phyloP scores from a whole-genome alignment of 805 yeast genomes.

The Suhomyces faveliae region DNA sequence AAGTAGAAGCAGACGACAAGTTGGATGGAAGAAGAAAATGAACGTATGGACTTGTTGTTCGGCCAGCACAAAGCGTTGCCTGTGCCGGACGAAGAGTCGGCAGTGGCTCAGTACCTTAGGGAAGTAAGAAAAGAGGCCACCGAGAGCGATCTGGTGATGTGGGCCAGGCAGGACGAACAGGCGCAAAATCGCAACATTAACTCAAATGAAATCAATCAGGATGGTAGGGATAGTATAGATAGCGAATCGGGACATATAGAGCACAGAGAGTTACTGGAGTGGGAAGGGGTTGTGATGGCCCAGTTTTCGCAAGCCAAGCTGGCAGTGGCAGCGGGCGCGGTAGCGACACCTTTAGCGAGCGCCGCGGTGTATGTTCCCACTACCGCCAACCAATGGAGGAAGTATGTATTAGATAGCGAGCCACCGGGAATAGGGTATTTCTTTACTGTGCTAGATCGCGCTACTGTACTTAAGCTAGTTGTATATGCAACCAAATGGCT shows the following conservation, averaged over 20 bases:
- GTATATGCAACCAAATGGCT: constrained; percentile 39
- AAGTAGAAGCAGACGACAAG: not conserved
- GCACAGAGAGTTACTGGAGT: not conserved
- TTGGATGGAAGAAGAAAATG: constrained; percentile 10
- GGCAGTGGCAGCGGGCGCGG: not conserved
- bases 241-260: not conserved
- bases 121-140: constrained; percentile 35
- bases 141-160: constrained; percentile 10
- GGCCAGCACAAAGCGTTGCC: constrained; percentile 35
- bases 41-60: constrained; percentile 21
- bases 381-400: constrained; percentile 33
- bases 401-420: constrained; percentile 22
- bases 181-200: no score
- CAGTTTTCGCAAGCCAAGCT: not conserved
- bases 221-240: no score
- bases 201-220: no score
- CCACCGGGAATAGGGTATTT: constrained; percentile 29
- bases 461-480: constrained; percentile 33
- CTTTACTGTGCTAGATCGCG: constrained; percentile 24
- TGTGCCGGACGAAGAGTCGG: constrained; percentile 8
- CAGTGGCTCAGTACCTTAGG: constrained; percentile 25
- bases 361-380: constrained; percentile 16
- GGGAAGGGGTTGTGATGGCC: not conserved
- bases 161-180: constrained; percentile 1
- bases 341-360: not conserved